Percentiles rank a stretch among this genome's conserved stretches.
Evolutionary conservation across 2,329 filamentous ascomycete genomes (phyloP).

Genomic region (Alternaria triticina): DNA sequence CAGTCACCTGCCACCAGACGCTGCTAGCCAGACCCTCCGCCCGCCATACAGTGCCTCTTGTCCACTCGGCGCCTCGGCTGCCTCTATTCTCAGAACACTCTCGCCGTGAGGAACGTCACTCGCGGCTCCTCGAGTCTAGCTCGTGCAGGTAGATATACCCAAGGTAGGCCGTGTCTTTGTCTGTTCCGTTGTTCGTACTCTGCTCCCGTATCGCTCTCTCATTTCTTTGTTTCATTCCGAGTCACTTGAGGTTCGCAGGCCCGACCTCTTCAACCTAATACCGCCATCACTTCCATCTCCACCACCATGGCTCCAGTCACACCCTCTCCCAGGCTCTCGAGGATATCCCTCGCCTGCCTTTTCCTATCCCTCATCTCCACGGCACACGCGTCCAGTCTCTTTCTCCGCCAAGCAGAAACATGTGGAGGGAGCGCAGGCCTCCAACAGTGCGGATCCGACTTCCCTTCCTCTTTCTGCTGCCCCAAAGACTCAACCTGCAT

Average conservation of each 20-base stretch:
- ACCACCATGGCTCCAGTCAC: conserved; percentile 39
- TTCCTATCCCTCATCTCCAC: conserved; percentile 33
- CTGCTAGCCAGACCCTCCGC: conserved; percentile 19
- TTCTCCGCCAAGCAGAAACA: conserved; percentile 43
- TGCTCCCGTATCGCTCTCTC: conserved; percentile 3
- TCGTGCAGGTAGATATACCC: conserved; percentile 27
- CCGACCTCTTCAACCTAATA: conserved; percentile 10
- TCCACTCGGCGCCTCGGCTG: conserved; percentile 42
- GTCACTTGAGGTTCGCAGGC: conserved; percentile 17
- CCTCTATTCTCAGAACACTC: conserved; percentile 39
- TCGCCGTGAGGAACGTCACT: conserved; percentile 18
- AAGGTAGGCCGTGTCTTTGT: conserved; percentile 10
- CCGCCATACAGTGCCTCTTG: conserved; percentile 29
- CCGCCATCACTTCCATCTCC: neutral
- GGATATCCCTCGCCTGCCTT: conserved; percentile 42
- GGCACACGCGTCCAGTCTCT: conserved; percentile 36
- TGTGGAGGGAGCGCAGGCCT: conserved; percentile 60
- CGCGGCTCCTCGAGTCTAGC: conserved; percentile 16
- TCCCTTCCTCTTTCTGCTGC: conserved; percentile 74
- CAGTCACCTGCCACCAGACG: conserved; percentile 37
- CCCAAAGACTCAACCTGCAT: conserved; percentile 61
- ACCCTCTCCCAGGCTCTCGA: conserved; percentile 36
- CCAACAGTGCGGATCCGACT: conserved; percentile 59
- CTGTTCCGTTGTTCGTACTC: conserved; percentile 8
- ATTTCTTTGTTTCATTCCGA: conserved; percentile 10